phyloP scores from a whole-genome alignment of 2,329 filamentous ascomycete species.

The Arthroderma sp. region DNA sequence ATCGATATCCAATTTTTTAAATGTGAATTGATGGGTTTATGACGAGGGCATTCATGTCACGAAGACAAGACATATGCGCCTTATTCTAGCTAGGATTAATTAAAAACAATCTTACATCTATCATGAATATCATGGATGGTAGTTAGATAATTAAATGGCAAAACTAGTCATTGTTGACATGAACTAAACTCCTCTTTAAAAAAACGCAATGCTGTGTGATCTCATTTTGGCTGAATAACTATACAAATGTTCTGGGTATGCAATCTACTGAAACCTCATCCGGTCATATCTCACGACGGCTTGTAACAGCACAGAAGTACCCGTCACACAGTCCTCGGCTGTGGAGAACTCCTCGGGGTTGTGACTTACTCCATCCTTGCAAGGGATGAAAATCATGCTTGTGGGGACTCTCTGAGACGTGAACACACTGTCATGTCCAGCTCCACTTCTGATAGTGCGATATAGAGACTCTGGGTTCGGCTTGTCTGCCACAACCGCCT shows the following conservation, averaged over 20 bases:
- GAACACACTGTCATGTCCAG: constrained; percentile 54
- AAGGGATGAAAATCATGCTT: constrained; percentile 55
- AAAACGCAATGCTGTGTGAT: background rate
- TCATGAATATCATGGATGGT: too few relatives aligned
- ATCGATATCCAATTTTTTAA: background rate
- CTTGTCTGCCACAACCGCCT: constrained; percentile 42
- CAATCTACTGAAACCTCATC: constrained; percentile 24
- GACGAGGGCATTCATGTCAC: background rate
- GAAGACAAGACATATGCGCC: background rate
- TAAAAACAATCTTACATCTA: too few relatives aligned
- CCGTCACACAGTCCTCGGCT: constrained; percentile 45
- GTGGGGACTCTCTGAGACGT: constrained; percentile 47
- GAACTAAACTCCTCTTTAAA: background rate
- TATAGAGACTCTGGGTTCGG: constrained; percentile 30
- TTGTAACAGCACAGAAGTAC: constrained; percentile 30
- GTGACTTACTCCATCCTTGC: constrained; percentile 49
- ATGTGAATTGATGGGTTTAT: background rate
- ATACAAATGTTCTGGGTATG: background rate
- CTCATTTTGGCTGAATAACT: constrained; percentile 1
- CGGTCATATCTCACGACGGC: constrained; percentile 15
- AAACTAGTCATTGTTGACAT: constrained; percentile 2
- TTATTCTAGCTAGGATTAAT: too few relatives aligned
- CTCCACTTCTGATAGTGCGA: constrained; percentile 46
- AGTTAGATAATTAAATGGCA: background rate
- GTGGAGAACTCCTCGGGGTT: constrained; percentile 50